Percentiles rank a stretch among this genome's conserved stretches.
Evolutionary conservation across 2,329 filamentous ascomycete species (phyloP).

Genomic region (Cercospora sojina): DNA sequence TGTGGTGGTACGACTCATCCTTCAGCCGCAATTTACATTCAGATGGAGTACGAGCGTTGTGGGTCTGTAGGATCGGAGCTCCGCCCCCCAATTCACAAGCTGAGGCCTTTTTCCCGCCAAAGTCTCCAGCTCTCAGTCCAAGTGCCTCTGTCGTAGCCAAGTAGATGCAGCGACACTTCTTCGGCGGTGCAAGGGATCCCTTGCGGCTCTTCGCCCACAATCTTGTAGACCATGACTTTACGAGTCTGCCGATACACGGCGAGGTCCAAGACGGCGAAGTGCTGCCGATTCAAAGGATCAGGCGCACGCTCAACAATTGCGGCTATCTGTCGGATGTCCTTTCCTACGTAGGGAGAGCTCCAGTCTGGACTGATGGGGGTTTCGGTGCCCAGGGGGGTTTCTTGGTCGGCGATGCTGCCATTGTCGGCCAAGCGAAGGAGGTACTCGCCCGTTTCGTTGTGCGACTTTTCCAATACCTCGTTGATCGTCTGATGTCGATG

Average conservation of each 20-base stretch:
- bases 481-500: neutral
- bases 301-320: neutral
- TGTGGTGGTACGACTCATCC: neutral
- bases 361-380: neutral
- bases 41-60: neutral
- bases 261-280: slow-evolving; percentile 3
- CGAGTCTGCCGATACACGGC: neutral
- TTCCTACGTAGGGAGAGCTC: neutral
- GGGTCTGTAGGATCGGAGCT: neutral
- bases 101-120: neutral
- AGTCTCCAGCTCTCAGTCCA: slow-evolving; percentile 9
- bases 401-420: neutral
- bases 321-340: neutral
- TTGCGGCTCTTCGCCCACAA: slow-evolving; percentile 8
- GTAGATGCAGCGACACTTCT: neutral
- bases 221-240: slow-evolving; percentile 3
- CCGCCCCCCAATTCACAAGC: neutral
- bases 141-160: slow-evolving; percentile 9
- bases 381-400: neutral
- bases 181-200: slow-evolving; percentile 3
- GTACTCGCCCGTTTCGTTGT: neutral
- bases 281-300: neutral
- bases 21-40: neutral
- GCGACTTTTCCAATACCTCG: neutral
- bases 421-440: neutral